Percentiles rank a stretch among this genome's conserved stretches.
Conservation (phyloP, 192 early-diverging fungal genomes). For the Funneliformis geosporum region DNA sequence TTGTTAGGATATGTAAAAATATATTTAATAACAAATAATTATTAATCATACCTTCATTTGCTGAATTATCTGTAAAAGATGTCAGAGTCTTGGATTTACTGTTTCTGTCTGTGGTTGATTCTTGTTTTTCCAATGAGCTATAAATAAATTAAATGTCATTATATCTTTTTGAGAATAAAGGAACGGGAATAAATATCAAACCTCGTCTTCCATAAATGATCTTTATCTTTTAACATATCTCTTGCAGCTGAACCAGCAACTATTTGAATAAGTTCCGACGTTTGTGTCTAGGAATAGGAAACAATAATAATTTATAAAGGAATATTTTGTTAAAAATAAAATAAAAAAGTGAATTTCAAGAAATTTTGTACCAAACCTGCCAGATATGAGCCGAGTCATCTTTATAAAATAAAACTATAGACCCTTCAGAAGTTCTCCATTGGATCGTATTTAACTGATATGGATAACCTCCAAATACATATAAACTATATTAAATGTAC, state of each 20-base stretch:
- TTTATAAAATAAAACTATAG: slow-evolving; percentile 60
- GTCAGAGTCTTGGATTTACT: background rate
- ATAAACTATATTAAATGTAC: slow-evolving; percentile 45
- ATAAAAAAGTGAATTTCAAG: background rate
- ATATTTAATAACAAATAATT: background rate
- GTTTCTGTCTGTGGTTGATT: background rate
- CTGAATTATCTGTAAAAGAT: background rate
- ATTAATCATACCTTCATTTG: background rate
- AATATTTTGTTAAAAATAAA: background rate
- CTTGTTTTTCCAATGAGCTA: background rate
- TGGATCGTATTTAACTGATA: slow-evolving; percentile 57
- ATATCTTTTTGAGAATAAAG: background rate
- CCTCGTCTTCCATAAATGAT: slow-evolving; percentile 54
- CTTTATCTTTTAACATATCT: slow-evolving; percentile 61
- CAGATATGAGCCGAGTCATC: slow-evolving; percentile 72
- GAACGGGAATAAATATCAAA: slow-evolving; percentile 24
- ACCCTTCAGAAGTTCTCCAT: slow-evolving; percentile 69
- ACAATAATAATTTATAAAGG: background rate
- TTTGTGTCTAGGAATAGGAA: background rate
- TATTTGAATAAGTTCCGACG: slow-evolving; percentile 60
- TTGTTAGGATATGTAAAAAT: background rate
- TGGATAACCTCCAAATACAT: slow-evolving; percentile 64
- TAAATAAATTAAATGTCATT: background rate
- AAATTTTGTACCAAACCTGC: slow-evolving; percentile 58
- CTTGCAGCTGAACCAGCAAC: slow-evolving; percentile 52